Evolutionary conservation across 495 filamentous ascomycete species (phyloP).

Genomic region (Aspergillus sclerotiicarbonarius): DNA sequence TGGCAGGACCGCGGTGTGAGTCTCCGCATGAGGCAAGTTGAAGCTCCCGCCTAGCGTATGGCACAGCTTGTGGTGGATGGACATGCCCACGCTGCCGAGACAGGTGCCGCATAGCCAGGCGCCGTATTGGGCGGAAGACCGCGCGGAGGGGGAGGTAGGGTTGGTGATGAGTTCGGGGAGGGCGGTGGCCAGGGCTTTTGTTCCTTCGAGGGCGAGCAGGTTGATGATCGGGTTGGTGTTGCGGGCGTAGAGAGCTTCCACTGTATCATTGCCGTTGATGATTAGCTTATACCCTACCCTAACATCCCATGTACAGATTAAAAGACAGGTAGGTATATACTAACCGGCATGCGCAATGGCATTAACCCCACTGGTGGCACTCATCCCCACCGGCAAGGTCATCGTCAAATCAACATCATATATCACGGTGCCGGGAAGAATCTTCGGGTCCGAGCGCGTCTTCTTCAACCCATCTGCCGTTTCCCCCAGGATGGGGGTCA

Average conservation of each 20-base stretch:
- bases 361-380: constrained; percentile 65
- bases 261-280: constrained; percentile 24
- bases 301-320: no score
- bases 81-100: constrained; percentile 65
- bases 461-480: constrained; percentile 63
- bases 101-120: constrained; percentile 67
- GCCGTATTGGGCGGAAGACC: constrained; percentile 60
- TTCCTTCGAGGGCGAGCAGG: constrained; percentile 57
- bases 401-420: constrained; percentile 70
- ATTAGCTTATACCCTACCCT: no score
- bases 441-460: constrained; percentile 62
- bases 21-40: constrained; percentile 68
- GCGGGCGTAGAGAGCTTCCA: constrained; percentile 65
- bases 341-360: constrained; percentile 65
- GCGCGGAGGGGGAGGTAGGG: constrained; percentile 47
- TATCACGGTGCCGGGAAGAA: constrained; percentile 63
- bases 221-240: constrained; percentile 61
- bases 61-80: constrained; percentile 70
- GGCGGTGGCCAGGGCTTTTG: constrained; percentile 49
- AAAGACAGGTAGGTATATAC: no score
- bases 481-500: constrained; percentile 68
- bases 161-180: constrained; percentile 56
- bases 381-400: constrained; percentile 59
- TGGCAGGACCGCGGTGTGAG: constrained; percentile 65
- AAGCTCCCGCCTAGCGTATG: constrained; percentile 68